Conservation (phyloP, 2,329 filamentous ascomycete genomes). For the Sporothrix mexicana region DNA sequence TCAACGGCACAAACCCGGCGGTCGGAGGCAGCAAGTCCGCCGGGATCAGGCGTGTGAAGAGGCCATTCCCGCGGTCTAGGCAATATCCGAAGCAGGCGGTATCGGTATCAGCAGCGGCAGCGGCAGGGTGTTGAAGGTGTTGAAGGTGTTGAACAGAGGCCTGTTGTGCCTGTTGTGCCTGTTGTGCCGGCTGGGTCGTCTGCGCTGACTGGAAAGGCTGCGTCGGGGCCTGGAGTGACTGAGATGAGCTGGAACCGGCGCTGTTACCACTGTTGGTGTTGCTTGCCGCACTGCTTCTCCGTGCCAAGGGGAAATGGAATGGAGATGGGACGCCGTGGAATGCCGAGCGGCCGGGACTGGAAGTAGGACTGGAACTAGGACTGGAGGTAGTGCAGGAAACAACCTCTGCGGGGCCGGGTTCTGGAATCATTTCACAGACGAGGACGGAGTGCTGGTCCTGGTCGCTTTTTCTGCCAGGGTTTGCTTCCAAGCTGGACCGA, state of each 20-base stretch:
- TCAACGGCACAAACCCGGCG: conserved; percentile 51
- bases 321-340: not conserved
- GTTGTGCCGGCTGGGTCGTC: not conserved
- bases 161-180: too few relatives aligned
- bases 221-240: too few relatives aligned
- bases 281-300: not conserved
- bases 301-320: not conserved
- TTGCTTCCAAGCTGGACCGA: too few relatives aligned
- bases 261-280: not conserved
- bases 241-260: too few relatives aligned
- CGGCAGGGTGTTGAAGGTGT: too few relatives aligned
- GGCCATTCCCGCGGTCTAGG: conserved; percentile 59
- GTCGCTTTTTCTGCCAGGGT: too few relatives aligned
- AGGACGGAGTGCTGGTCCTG: too few relatives aligned
- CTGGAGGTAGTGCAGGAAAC: too few relatives aligned
- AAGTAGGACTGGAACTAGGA: too few relatives aligned
- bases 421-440: too few relatives aligned
- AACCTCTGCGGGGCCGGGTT: too few relatives aligned
- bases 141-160: not conserved
- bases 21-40: conserved; percentile 59
- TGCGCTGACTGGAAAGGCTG: too few relatives aligned
- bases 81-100: conserved; percentile 51
- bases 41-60: conserved; percentile 60
- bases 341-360: not conserved
- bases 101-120: not conserved